Base-by-base conservation (phyloP, 768 basidiomycete species). In the Hygrocybe punicea region DNA sequence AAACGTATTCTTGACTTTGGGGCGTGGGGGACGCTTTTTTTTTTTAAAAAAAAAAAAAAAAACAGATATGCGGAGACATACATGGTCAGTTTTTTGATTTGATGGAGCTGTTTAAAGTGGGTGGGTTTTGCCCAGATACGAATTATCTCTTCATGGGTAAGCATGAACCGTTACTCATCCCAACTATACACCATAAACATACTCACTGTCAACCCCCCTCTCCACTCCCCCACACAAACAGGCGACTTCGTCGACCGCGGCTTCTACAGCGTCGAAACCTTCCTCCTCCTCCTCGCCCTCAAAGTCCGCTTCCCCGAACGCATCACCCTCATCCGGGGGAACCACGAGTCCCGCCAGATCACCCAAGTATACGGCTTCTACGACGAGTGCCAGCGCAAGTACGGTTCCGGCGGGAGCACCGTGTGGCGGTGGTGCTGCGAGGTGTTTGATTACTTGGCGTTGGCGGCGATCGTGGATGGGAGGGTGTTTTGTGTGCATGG, bases 361-460 rank as follows among this genome's bases (percentile, higher is more conserved):
- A 98, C 96, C 0, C 96, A 98, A 69, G 92, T 93, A 0, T 93
- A 93, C 68, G 91, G 91, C 17, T 93, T 93, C 67, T 93, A 91
- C 72, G 96, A 98, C 72, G 96, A 98, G 69, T 98, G 96, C 70
- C 91, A 93, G 71, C 77, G 95, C 35, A 98, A 98, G 71, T 98
- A 97, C 65, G 95, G 95, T 3, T 85, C 83, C 64, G 86, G 84
- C 29, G 29, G 29, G 29, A 29, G 29, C 58, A 93, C 93, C 71
- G 96, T 98, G 55, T 98, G 96, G 95, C 75, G 96, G 61, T 97
- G 93, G 85, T 98, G 95, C 72, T 98, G 94, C 70, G 95, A 98
- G 67, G 94, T 98, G 8, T 99, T 99, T 64, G 96, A 98, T 70
- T 98, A 97, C 71, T 84, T 98, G 47, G 91, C 92, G 25, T 76